phyloP scores from a whole-genome alignment of 306 rosid species.

The Cercis canadensis region DNA sequence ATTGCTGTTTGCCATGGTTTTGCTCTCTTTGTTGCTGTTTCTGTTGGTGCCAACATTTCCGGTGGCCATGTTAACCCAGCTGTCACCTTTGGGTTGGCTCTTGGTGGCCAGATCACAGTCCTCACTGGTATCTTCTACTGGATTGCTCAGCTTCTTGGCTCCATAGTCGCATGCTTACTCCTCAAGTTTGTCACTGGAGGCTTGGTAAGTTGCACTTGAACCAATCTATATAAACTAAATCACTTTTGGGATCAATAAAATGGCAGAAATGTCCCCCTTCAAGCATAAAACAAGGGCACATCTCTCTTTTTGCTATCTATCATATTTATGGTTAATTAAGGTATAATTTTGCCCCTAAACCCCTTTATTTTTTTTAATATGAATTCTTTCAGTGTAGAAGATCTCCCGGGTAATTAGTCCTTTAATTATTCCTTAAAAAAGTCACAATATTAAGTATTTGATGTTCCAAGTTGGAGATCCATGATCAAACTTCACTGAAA shows the following conservation, averaged over 20 bases:
- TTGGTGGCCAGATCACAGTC: slow-evolving; percentile 87
- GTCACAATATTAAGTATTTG: too few relatives aligned
- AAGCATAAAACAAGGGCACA: slow-evolving; percentile 14
- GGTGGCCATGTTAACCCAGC: slow-evolving; percentile 98
- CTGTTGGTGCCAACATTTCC: slow-evolving; percentile 86
- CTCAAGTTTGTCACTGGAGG: slow-evolving; percentile 81
- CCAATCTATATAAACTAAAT: neutral
- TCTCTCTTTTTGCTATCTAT: slow-evolving; percentile 2
- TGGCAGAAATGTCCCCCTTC: slow-evolving; percentile 21
- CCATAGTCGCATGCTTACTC: slow-evolving; percentile 82
- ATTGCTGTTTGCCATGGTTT: slow-evolving; percentile 86
- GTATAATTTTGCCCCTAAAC: neutral
- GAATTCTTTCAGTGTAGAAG: neutral
- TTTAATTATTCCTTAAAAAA: too few relatives aligned
- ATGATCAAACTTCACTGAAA: too few relatives aligned
- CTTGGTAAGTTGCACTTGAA: slow-evolving; percentile 53
- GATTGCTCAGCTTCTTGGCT: slow-evolving; percentile 87
- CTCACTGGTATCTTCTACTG: slow-evolving; percentile 85
- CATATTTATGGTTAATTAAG: neutral
- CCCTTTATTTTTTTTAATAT: neutral
- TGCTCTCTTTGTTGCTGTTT: slow-evolving; percentile 89
- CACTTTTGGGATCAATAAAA: slow-evolving; percentile 1
- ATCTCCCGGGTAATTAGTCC: too few relatives aligned
- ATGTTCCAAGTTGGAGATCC: too few relatives aligned
- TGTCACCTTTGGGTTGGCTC: slow-evolving; percentile 91